Percentiles rank a stretch among this genome's conserved stretches.
phyloP scores from a whole-genome alignment of 2,329 filamentous ascomycete species.

The Tolypocladium tundrense region DNA sequence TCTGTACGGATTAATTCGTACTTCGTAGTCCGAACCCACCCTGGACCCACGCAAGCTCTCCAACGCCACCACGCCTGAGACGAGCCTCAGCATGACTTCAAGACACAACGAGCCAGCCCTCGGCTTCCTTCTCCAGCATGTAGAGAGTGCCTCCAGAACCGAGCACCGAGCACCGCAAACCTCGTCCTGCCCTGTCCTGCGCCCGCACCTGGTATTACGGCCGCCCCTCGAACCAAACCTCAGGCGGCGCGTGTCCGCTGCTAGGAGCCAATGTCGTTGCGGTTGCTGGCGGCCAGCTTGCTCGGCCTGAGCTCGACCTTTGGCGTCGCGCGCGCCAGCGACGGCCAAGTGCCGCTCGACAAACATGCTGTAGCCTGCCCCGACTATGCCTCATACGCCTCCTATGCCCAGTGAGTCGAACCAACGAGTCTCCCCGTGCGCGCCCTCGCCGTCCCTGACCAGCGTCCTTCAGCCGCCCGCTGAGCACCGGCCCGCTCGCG shows the following conservation, averaged over 20 bases:
- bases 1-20: too few species aligned
- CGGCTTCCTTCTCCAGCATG: background rate
- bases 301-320: slow-evolving; percentile 13
- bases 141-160: background rate
- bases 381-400: slow-evolving; percentile 29
- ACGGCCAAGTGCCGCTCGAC: slow-evolving; percentile 14
- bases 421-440: background rate
- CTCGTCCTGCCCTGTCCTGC: background rate
- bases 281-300: slow-evolving; percentile 15
- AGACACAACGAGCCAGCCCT: background rate
- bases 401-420: slow-evolving; percentile 25
- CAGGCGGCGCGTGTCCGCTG: background rate
- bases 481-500: slow-evolving; percentile 66
- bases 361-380: slow-evolving; percentile 23
- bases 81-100: background rate
- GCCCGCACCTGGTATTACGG: background rate
- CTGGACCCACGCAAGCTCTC: background rate
- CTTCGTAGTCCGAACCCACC: background rate
- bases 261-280: slow-evolving; percentile 12
- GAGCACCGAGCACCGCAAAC: background rate
- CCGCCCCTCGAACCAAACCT: background rate
- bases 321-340: slow-evolving; percentile 8
- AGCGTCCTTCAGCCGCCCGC: slow-evolving; percentile 49
- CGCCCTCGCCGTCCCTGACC: background rate
- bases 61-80: background rate